phyloP scores from a whole-genome alignment of 2,329 filamentous ascomycete genomes.

The Calonectria naviculata region DNA sequence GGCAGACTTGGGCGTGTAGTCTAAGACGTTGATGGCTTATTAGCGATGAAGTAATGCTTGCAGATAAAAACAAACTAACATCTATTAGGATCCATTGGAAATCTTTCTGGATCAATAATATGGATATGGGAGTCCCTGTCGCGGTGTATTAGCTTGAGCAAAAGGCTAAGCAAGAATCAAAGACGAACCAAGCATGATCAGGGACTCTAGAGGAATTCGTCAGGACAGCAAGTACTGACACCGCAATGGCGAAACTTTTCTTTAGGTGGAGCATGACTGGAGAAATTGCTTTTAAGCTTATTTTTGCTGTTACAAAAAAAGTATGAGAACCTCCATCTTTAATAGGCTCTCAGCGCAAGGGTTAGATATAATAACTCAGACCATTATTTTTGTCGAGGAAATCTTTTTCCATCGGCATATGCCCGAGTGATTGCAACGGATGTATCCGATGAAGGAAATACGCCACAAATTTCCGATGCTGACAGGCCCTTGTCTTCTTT shows the following conservation, averaged over 20 bases:
- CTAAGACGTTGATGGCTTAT: neutral
- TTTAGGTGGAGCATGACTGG: neutral
- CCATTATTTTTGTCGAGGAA: neutral
- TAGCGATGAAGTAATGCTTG: neutral
- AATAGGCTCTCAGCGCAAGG: neutral
- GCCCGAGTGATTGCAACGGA: neutral
- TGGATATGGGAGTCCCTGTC: conserved; percentile 2
- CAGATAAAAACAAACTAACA: neutral
- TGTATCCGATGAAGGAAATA: neutral
- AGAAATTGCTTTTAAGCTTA: too few relatives aligned
- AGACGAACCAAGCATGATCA: neutral
- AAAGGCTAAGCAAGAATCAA: too few relatives aligned
- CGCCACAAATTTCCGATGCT: neutral
- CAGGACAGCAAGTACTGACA: neutral
- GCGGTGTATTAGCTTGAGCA: too few relatives aligned
- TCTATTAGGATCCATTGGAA: neutral
- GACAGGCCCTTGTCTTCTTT: neutral
- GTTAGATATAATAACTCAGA: neutral
- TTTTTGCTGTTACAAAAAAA: neutral
- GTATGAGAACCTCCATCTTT: neutral
- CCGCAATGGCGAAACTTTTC: neutral
- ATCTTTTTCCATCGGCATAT: neutral
- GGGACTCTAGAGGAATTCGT: neutral
- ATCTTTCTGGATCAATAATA: neutral
- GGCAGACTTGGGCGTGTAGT: neutral